Base-by-base conservation (phyloP, 495 filamentous ascomycete species). In the Astrocystis sublimbata region DNA sequence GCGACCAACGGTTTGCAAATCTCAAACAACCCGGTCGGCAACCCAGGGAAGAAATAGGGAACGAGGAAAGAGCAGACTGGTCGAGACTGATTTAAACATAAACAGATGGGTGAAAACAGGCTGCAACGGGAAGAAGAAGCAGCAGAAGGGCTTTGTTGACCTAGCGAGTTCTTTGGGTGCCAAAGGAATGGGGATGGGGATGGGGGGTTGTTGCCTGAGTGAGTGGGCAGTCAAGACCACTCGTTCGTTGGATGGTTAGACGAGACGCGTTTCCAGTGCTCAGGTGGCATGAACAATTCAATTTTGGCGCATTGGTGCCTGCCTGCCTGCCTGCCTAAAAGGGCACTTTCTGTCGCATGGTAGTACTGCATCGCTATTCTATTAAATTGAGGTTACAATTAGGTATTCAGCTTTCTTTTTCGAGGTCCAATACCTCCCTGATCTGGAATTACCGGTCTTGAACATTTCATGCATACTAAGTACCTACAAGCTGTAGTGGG, bases 241-340 rank as follows among this genome's bases (percentile, higher is more conserved):
- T 4, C 4, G 40, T 13, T 24, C 43, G 4, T 23, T 8, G 13
- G 6, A 49, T 26, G 24, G 46, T 49, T 13, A 52, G 49, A 52
- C 30, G 49, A 52, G 49, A 52, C 49, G 49, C 49, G 49, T 52
- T 51, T 9, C 30, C n/a, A n/a, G n/a, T n/a, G n/a, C n/a, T n/a
- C n/a, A n/a, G 49, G 30, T 52, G 30, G 0, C 28, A 52, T 49
- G 35, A 52, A 52, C 30, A 35, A 23, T 26, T 26, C 30, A 9
- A 5, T n/a, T 26, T 26, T 26, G 24, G 17, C 7, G 36, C 13
- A 6, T 13, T n/a, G 15, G 23, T 26, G 21, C 21, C 10, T 26
- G 30, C 24, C 24, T 49, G 46, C 46, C 46, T 30, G 33, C 51
- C 31, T 53, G 9, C 46, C 24, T 26, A 31, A 6, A 54, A 38